phyloP scores from a whole-genome alignment of 73 alveolate species.

The Paramecium tetraurelia region DNA sequence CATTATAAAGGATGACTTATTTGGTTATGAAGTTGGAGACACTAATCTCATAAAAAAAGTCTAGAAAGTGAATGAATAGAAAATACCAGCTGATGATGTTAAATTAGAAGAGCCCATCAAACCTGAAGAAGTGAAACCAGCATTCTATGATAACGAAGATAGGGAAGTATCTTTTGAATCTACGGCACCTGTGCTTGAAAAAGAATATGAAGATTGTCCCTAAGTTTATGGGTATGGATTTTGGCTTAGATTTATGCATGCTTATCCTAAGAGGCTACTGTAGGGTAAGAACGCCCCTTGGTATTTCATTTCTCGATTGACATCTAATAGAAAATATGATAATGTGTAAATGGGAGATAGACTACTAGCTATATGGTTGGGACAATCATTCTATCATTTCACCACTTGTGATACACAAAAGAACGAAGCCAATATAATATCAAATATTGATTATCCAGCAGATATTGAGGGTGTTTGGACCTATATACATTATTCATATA shows the following conservation, averaged over 20 bases:
- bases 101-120: neutral
- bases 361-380: conserved; percentile 25
- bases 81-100: neutral
- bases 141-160: neutral
- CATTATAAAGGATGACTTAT: neutral
- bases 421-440: neutral
- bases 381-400: neutral
- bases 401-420: neutral
- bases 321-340: neutral
- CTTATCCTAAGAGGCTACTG: neutral
- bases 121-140: neutral
- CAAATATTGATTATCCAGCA: neutral
- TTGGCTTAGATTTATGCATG: conserved; percentile 29
- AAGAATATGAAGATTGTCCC: neutral
- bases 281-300: conserved; percentile 37
- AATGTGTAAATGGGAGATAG: conserved; percentile 39
- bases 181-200: neutral
- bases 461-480: conserved; percentile 57
- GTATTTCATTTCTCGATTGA: conserved; percentile 18
- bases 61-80: neutral
- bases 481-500: neutral
- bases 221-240: conserved; percentile 41
- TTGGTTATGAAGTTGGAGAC: neutral
- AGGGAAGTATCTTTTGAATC: neutral
- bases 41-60: neutral